Base-by-base conservation (phyloP, 352 stramenopile species). In the Phytophthora ohioensis region DNA sequence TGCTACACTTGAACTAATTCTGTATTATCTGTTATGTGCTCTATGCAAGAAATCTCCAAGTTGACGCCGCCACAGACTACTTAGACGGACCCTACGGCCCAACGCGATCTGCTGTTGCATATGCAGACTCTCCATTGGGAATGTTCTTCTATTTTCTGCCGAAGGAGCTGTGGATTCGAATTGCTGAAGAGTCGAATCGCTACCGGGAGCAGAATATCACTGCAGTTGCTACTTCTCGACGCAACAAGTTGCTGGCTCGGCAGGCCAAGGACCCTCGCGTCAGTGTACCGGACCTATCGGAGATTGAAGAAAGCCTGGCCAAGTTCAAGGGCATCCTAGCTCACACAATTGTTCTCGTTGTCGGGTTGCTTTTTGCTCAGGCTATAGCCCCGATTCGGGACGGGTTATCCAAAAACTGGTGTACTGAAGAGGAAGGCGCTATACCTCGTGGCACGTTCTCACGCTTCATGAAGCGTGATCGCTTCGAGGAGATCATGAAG, bases 121-220 rank as follows among this genome's bases (percentile, higher is more conserved):
- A 62, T 11, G 61, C 57, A 3, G 53, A 67, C n/a, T 67, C 41
- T n/a, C 52, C 52, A 1, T 36, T 73, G 2, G 52, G 60, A 0
- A 32, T 79, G 58, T 72, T 72, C 30, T 75, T 79, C 53, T 73
- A 27, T 27, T 27, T 27, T 27, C 21, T 27, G 21, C 21, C 21
- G 21, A 27, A 27, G 21, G 21, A 27, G 58, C n/a, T 71, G 3
- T 73, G 66, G 62, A 53, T 51, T 11, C 8, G 15, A 2, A 65
- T 75, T 10, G 67, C 57, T 1, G 27, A 69, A 0, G 57, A 72
- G 57, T 56, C 71, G 3, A 71, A 74, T 31, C 31, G 39, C 1
- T 76, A 56, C 15, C 43, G 58, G 3, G 12, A 27, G 10, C 58
- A 73, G 47, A 57, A 47, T 31, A 47, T 65, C 9, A 39, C 15